Percentiles rank a stretch among this genome's conserved stretches.
Conservation (phyloP, 169 alveolate genomes). For the Amoebophrya sp. region DNA sequence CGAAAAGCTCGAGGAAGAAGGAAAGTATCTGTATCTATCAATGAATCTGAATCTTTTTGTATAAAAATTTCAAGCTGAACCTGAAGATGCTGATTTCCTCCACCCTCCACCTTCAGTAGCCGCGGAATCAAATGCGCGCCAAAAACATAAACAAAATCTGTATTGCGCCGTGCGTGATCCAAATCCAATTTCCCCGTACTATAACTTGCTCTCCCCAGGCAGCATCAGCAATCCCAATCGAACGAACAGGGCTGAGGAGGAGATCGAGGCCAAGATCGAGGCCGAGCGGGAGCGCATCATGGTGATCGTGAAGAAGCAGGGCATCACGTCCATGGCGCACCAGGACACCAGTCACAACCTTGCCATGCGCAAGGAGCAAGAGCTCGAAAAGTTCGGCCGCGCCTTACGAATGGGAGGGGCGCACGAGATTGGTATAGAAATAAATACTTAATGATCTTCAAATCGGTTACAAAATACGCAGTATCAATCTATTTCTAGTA, state of each 20-base stretch:
- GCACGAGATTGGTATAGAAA: background rate
- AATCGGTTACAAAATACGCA: too few relatives aligned
- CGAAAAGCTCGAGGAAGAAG: background rate
- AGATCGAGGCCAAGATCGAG: background rate
- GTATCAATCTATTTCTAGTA: too few relatives aligned
- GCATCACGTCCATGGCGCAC: background rate
- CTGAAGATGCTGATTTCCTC: background rate
- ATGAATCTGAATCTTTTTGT: too few relatives aligned
- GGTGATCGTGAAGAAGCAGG: background rate
- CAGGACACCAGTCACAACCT: background rate
- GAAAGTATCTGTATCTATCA: background rate
- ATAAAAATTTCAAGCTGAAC: too few relatives aligned
- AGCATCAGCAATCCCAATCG: background rate
- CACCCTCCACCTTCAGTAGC: too few relatives aligned
- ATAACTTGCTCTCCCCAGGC: too few relatives aligned
- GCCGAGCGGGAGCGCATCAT: background rate
- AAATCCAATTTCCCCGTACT: too few relatives aligned
- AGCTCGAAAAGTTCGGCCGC: background rate
- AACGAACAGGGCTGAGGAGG: background rate
- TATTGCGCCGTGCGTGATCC: too few relatives aligned
- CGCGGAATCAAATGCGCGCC: too few relatives aligned
- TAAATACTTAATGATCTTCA: too few relatives aligned
- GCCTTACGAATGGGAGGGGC: background rate
- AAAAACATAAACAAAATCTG: too few relatives aligned
- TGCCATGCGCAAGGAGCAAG: background rate